Percentiles rank a stretch among this genome's conserved stretches.
These are phyloP conservation scores for Stipa capillata DNA, from an alignment of 176 grass and related monocot genomes.

Conservation along the genomic window DNA sequence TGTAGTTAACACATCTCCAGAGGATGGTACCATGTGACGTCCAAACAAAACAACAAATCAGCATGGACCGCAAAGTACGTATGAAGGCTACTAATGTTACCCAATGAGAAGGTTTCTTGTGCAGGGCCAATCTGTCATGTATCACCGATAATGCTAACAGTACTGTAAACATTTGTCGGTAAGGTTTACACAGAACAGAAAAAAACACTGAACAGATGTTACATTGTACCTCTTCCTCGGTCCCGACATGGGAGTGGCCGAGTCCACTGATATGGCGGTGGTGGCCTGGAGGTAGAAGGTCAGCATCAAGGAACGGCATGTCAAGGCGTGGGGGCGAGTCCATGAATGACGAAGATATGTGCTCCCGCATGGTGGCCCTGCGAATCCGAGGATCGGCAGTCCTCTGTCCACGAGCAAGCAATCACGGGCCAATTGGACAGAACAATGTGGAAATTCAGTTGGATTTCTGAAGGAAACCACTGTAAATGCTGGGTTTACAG, in stretches of 20 bases:
- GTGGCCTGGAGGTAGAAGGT: conserved; percentile 26
- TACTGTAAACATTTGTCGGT: neutral
- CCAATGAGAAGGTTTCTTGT: neutral
- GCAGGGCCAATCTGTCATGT: neutral
- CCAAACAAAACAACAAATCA: conserved; percentile 13
- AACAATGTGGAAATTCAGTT: too few relatives aligned
- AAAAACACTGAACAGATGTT: neutral
- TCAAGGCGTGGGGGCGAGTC: conserved; percentile 44
- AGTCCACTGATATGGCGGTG: conserved; percentile 16
- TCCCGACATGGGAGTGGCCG: conserved; percentile 27
- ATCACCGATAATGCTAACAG: neutral
- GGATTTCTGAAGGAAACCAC: too few relatives aligned
- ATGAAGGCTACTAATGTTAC: neutral
- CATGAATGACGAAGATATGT: conserved; percentile 41
- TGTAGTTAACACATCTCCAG: conserved; percentile 7
- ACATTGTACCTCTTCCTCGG: conserved; percentile 57
- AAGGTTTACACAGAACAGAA: neutral
- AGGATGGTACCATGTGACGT: conserved; percentile 8
- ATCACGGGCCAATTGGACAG: conserved; percentile 2
- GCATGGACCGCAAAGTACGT: neutral
- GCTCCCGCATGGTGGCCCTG: conserved; percentile 58
- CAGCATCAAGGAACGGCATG: conserved; percentile 24
- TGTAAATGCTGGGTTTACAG: too few relatives aligned
- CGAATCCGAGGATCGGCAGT: conserved; percentile 13
- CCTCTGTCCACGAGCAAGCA: conserved; percentile 19